Evolutionary conservation across 1,284 basidiomycete species (phyloP).

Genomic region (Marasmius tenuissimus): DNA sequence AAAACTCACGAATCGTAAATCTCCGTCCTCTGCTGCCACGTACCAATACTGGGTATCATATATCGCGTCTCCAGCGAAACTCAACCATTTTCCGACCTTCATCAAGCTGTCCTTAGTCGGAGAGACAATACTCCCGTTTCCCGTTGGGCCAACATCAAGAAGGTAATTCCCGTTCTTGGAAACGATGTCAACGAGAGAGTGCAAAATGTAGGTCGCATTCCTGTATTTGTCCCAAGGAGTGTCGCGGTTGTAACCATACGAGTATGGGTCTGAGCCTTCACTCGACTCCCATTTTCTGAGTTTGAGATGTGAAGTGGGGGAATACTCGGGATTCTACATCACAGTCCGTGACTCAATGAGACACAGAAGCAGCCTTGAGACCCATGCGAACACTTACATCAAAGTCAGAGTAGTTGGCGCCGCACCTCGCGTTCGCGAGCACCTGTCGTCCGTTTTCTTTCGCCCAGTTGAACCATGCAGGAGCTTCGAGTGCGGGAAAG

Average conservation of each 20-base stretch:
- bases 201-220: slow-evolving; percentile 28
- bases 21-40: slow-evolving; percentile 9
- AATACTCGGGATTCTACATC: slow-evolving; percentile 8
- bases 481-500: slow-evolving; percentile 13
- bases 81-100: slow-evolving; percentile 34
- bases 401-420: slow-evolving; percentile 29
- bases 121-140: slow-evolving; percentile 30
- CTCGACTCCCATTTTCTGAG: slow-evolving; percentile 38
- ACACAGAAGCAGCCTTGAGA: not conserved
- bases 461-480: slow-evolving; percentile 34
- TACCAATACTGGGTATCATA: slow-evolving; percentile 22
- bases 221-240: slow-evolving; percentile 31
- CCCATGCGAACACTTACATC: slow-evolving; percentile 10
- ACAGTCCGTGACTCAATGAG: not conserved
- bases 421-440: slow-evolving; percentile 35
- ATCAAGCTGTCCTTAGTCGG: slow-evolving; percentile 29
- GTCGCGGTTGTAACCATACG: slow-evolving; percentile 17
- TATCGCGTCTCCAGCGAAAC: slow-evolving; percentile 26
- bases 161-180: slow-evolving; percentile 33
- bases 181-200: slow-evolving; percentile 34
- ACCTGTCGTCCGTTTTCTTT: slow-evolving; percentile 32
- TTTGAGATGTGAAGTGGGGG: slow-evolving; percentile 8
- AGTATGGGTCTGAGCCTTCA: slow-evolving; percentile 27
- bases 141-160: slow-evolving; percentile 35
- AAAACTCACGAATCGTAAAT: slow-evolving; percentile 12